A percentile compares a stretch with the other conserved stretches of the same genome.
phyloP scores from a whole-genome alignment of 352 stramenopile species.

The Phytophthora pluvialis region DNA sequence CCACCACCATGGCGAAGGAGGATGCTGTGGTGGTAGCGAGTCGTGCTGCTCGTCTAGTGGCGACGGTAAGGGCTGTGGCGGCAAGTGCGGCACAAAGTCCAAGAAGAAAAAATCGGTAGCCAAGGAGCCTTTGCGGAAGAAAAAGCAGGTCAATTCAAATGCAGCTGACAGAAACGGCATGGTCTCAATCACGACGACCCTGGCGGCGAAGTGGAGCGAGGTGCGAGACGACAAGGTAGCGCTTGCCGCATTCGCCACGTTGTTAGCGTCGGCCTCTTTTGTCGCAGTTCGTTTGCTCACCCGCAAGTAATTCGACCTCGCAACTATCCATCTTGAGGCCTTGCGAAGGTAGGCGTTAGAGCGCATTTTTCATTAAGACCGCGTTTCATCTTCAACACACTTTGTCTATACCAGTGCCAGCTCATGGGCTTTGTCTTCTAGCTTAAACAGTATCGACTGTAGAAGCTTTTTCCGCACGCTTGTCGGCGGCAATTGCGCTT shows the following conservation, averaged over 20 bases:
- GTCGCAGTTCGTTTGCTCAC: slow-evolving; percentile 56
- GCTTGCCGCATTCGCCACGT: slow-evolving; percentile 49
- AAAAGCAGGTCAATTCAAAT: slow-evolving; percentile 3
- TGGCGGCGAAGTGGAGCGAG: slow-evolving; percentile 34
- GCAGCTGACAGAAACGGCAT: slow-evolving; percentile 8
- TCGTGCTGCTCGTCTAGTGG: slow-evolving; percentile 46
- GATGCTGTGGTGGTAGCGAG: slow-evolving; percentile 41
- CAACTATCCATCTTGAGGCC: background rate
- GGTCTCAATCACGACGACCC: slow-evolving; percentile 23
- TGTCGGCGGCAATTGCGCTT: slow-evolving; percentile 53
- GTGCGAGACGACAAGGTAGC: slow-evolving; percentile 66
- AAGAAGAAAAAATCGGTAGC: slow-evolving; percentile 37
- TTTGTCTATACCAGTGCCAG: slow-evolving; percentile 21
- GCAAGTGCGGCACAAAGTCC: slow-evolving; percentile 44
- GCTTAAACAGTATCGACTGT: slow-evolving; percentile 63
- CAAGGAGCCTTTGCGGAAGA: slow-evolving; percentile 29
- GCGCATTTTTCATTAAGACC: slow-evolving; percentile 3
- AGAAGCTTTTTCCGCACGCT: slow-evolving; percentile 68
- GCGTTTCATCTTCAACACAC: background rate
- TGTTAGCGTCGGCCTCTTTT: slow-evolving; percentile 58
- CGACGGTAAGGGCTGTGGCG: slow-evolving; percentile 33
- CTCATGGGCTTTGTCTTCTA: slow-evolving; percentile 59
- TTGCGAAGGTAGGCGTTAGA: background rate
- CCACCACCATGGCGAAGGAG: slow-evolving; percentile 29
- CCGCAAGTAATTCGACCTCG: slow-evolving; percentile 29